Evolutionary conservation across 2,329 filamentous ascomycete genomes (phyloP).

Genomic region (Calonectria crousiana): DNA sequence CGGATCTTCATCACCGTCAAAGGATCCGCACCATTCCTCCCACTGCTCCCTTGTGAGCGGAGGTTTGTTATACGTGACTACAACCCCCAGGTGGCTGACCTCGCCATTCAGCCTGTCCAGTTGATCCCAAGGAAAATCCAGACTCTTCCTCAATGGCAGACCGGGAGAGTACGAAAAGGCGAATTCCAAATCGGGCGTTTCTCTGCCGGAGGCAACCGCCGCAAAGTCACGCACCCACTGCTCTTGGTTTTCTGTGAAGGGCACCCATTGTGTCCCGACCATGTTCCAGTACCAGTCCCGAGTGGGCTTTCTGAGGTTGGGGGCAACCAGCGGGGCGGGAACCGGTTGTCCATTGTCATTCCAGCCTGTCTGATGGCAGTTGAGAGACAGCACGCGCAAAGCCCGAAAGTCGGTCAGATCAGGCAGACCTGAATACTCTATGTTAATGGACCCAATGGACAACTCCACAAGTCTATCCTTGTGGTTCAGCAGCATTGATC

Average conservation of each 20-base stretch:
- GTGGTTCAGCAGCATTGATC: neutral
- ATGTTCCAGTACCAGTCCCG: neutral
- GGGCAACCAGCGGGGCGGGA: neutral
- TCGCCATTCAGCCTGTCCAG: neutral
- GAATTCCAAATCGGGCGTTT: neutral
- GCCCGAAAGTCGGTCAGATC: neutral
- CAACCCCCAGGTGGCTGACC: neutral
- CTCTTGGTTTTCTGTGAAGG: neutral
- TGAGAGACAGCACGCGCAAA: neutral
- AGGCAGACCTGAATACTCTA: neutral
- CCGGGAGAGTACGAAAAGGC: neutral
- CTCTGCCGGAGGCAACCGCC: neutral
- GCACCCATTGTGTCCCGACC: neutral
- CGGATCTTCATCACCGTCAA: neutral
- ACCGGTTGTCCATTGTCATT: neutral
- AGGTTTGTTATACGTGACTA: neutral
- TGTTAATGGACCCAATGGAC: neutral
- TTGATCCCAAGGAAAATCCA: neutral
- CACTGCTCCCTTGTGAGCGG: neutral
- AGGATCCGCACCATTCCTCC: neutral
- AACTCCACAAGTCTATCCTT: neutral
- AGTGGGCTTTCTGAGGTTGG: neutral
- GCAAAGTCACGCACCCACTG: neutral
- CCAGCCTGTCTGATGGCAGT: neutral
- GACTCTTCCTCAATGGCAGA: neutral